Evolutionary conservation across 139 green algal genomes (phyloP).

Genomic region (Chlamydomonas incerta): DNA sequence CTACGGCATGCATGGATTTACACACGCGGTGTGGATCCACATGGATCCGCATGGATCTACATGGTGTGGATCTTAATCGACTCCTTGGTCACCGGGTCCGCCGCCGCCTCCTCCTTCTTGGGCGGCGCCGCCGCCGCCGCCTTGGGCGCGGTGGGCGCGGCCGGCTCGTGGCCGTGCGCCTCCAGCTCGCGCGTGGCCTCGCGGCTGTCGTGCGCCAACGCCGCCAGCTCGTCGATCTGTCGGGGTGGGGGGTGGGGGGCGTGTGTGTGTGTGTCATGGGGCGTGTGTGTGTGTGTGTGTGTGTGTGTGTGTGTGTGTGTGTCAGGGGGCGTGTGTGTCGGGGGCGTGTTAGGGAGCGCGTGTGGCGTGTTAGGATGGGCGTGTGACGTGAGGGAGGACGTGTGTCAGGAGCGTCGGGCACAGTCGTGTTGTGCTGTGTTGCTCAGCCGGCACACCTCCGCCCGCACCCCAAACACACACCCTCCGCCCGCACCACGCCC

Average conservation of each 20-base stretch:
- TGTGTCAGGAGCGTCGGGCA: no score
- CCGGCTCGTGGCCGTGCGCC: not conserved
- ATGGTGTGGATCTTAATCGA: conserved; percentile 24
- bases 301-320: not conserved
- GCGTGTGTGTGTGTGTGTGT: not conserved
- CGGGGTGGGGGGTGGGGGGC: not conserved
- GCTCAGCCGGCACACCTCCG: no score
- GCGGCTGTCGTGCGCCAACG: not conserved
- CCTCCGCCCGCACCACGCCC: no score
- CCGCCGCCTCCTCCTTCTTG: not conserved
- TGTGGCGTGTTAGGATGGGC: no score
- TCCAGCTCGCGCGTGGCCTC: not conserved
- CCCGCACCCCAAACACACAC: not conserved
- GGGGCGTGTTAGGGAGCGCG: no score
- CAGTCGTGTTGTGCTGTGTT: no score
- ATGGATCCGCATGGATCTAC: no score
- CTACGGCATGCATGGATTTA: no score
- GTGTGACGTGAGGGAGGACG: no score
- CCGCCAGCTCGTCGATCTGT: conserved; percentile 13
- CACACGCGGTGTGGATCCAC: no score
- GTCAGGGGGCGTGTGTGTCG: no score
- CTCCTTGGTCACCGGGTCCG: conserved; percentile 16
- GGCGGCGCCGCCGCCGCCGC: not conserved
- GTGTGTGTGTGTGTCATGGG: not conserved
- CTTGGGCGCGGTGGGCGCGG: not conserved